Evolutionary conservation across 331 rosid species (phyloP).

Genomic region (Acacia pycnantha): DNA sequence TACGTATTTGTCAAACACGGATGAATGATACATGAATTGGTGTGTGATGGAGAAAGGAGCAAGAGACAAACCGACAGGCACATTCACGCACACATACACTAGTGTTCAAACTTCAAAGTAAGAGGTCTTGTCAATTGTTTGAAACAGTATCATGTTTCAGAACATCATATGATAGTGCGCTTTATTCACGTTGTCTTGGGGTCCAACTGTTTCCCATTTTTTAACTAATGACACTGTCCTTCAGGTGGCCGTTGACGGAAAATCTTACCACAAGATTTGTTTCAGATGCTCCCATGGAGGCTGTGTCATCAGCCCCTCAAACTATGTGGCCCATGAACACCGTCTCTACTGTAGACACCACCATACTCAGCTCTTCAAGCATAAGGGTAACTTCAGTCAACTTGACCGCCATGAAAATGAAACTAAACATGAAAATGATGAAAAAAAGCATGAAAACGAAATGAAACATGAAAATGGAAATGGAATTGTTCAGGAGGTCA

Average conservation of each 20-base stretch:
- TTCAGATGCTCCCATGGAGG: constrained; percentile 92
- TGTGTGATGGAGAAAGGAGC: background rate
- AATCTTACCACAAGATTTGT: constrained; percentile 76
- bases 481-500: constrained; percentile 38
- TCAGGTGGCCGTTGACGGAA: constrained; percentile 89
- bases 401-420: constrained; percentile 50
- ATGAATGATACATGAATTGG: background rate
- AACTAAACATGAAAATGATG: constrained; percentile 9
- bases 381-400: constrained; percentile 92
- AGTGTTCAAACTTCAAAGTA: background rate
- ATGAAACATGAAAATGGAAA: constrained; percentile 1
- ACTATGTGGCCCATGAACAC: constrained; percentile 87
- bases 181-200: constrained; percentile 9
- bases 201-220: constrained; percentile 4
- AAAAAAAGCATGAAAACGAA: constrained; percentile 4
- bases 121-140: background rate
- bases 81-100: background rate
- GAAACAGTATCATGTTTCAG: constrained; percentile 17
- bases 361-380: constrained; percentile 87
- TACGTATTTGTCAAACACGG: background rate
- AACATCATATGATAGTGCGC: background rate
- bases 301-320: constrained; percentile 89
- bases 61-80: constrained; percentile 20
- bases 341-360: constrained; percentile 89
- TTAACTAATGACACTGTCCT: constrained; percentile 11